Base-by-base conservation (phyloP, 139 green algal genomes). In the Picochlorum sp. region DNA sequence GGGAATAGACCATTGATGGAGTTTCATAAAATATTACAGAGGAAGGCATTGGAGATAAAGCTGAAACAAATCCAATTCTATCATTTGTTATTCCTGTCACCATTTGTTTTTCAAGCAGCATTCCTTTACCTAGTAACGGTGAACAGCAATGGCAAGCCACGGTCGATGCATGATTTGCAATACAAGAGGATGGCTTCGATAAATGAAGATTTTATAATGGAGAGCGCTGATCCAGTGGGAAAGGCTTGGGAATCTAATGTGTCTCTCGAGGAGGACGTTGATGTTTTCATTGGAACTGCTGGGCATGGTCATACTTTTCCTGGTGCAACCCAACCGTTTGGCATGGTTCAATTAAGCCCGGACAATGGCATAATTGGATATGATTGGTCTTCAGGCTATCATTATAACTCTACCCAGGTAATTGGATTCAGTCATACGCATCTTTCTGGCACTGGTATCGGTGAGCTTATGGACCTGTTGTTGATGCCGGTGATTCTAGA, bases 351-450 rank as follows among this genome's bases (percentile, higher is more conserved):
- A 30, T 0, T 59, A 14, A 59, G 52, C 24, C 52, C 52, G 7
- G 52, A 59, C 22, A 59, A 59, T 28, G 52, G 52, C 12, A 24
- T 43, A 14, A 43, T 51, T 22, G 52, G n/a, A 30, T 59, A 18
- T n/a, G 35, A 14, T 44, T 59, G 24, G 22, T 51, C 33, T 16
- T 59, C 52, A n/a, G 52, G 52, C 1, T 59, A 59, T 59, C 52
- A 59, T 6, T 45, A 45, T 16, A 51, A 51, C 22, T 41, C 52
- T 14, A 43, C 22, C 24, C 26, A 10, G 8, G 53, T 45, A 7
- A 52, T 59, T 59, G 52, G 52, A 13, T 59, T 59, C 24, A 51
- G 20, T 45, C 52, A 59, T 45, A 59, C 52, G 20, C 52, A 59
- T 14, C 24, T 45, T 10, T 51, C 20, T 59, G 52, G 52, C 12